Conservation (phyloP, 768 basidiomycete species). For the Kwoniella sp. region DNA sequence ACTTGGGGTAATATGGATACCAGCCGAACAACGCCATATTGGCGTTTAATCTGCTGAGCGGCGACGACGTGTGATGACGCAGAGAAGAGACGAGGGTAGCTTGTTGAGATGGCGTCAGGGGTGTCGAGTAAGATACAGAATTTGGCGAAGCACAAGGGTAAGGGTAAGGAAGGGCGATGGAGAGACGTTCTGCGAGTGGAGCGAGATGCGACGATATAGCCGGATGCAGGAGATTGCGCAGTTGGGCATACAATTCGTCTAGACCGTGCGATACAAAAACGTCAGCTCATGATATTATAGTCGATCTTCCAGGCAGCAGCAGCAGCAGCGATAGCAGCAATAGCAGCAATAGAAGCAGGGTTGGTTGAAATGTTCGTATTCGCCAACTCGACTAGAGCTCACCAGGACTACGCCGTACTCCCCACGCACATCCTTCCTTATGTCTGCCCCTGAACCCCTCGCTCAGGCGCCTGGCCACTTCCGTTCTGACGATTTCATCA, state of each 20-base stretch:
- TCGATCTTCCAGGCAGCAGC: too few relatives aligned
- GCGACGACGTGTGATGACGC: neutral
- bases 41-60: conserved; percentile 15
- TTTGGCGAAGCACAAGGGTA: too few relatives aligned
- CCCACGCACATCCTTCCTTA: conserved; percentile 39
- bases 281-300: too few relatives aligned
- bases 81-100: neutral
- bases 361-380: too few relatives aligned
- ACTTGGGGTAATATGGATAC: conserved; percentile 40
- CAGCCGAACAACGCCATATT: conserved; percentile 40
- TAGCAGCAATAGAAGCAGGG: too few relatives aligned
- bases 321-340: too few relatives aligned
- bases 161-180: neutral
- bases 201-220: conserved; percentile 28
- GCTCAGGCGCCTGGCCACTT: conserved; percentile 34
- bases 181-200: conserved; percentile 17
- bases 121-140: neutral
- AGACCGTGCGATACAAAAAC: neutral
- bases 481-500: conserved; percentile 27
- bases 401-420: conserved; percentile 29
- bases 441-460: conserved; percentile 26
- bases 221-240: conserved; percentile 34
- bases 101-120: neutral
- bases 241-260: conserved; percentile 26
- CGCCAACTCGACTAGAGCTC: too few relatives aligned